Evolutionary conservation across 148 eudicot genomes (phyloP).

Genomic region (Bassia scoparia): DNA sequence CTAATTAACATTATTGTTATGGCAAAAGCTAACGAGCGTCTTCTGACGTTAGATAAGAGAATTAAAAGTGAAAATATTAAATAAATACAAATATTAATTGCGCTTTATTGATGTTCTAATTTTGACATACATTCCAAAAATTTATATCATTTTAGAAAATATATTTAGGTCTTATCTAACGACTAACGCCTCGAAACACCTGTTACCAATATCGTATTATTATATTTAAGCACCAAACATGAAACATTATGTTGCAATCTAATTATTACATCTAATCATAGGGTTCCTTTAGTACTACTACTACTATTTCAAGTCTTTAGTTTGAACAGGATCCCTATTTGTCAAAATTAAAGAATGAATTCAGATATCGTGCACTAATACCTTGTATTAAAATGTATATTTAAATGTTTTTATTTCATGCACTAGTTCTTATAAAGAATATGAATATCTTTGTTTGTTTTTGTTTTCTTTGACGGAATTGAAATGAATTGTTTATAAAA

Average conservation of each 20-base stretch:
- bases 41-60: too few species aligned
- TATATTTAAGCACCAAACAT: background rate
- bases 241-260: background rate
- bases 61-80: too few species aligned
- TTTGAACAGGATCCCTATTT: slow-evolving; percentile 20
- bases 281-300: background rate
- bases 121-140: too few species aligned
- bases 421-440: slow-evolving; percentile 3
- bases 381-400: background rate
- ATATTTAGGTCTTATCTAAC: too few species aligned
- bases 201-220: too few species aligned
- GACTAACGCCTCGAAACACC: too few species aligned
- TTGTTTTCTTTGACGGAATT: background rate
- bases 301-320: background rate
- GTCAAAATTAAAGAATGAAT: background rate
- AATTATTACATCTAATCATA: slow-evolving; percentile 10
- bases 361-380: background rate
- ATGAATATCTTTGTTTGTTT: background rate
- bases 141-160: too few species aligned
- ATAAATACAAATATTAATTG: too few species aligned
- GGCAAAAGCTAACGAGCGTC: too few species aligned
- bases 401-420: background rate
- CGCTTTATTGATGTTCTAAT: too few species aligned
- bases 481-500: too few species aligned
- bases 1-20: too few species aligned